Conservation (phyloP, 1,284 basidiomycete genomes). For the Papiliotrema terrestris region DNA sequence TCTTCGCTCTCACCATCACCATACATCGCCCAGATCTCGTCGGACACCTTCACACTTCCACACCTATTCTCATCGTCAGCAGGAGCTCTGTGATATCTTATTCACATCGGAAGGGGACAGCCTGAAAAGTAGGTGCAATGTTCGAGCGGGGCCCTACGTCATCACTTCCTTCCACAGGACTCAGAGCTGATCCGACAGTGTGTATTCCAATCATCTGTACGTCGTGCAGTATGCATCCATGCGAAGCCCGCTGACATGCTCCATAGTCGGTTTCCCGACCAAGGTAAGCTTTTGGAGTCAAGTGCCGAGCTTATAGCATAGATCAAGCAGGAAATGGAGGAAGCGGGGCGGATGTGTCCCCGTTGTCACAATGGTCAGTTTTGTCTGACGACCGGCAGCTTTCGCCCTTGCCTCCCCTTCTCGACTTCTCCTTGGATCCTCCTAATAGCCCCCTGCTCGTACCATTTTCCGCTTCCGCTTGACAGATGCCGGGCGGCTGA, state of each 20-base stretch:
- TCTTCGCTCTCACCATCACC: no score
- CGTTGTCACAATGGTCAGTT: slow-evolving; percentile 42
- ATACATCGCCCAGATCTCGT: no score
- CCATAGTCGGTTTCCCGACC: slow-evolving; percentile 38
- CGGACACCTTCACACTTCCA: no score
- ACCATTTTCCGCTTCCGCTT: neutral
- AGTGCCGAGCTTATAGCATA: slow-evolving; percentile 9
- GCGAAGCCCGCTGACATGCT: slow-evolving; percentile 1
- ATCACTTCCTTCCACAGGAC: neutral
- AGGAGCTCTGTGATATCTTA: no score
- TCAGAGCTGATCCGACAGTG: slow-evolving; percentile 15
- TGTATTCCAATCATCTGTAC: slow-evolving; percentile 44
- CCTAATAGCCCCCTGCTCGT: slow-evolving; percentile 2
- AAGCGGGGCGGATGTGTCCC: slow-evolving; percentile 36
- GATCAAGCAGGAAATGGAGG: slow-evolving; percentile 35
- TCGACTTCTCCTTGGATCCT: no score
- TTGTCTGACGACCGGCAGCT: neutral
- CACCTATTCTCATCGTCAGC: no score
- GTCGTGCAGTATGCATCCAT: neutral
- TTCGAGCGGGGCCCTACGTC: neutral
- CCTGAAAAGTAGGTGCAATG: no score
- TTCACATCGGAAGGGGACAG: no score
- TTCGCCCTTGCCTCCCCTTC: no score
- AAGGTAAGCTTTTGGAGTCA: slow-evolving; percentile 28
- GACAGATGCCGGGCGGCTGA: no score